Base-by-base conservation (phyloP, 176 grass and related monocot genomes). In the Guadua angustifolia region DNA sequence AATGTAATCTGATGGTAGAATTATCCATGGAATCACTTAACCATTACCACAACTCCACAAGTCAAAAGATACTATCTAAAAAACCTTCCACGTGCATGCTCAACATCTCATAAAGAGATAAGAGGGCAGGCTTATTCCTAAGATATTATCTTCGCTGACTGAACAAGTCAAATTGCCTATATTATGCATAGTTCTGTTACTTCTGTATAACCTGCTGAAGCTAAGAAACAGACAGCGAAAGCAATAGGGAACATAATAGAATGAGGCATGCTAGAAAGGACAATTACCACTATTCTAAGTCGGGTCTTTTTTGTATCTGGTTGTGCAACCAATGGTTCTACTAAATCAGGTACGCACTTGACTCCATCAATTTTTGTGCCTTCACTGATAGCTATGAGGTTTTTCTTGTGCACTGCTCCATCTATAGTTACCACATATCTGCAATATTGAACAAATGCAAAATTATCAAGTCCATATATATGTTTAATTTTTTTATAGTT, bases 361-460 rank as follows among this genome's bases (percentile, higher is more conserved):
- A 95, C 60, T 3, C 93, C 89, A 71, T 98, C 96, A 75, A 95
- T 91, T 90, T 78, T 63, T 47, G 93, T 91, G 71, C 93, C 93
- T 82, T 94, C 89, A 24, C 96, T 95, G 74, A 98, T 85, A 83
- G 91, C 80, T 85, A 90, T 79, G 8, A 98, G 89, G 83, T 95
- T 85, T 78, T 90, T 90, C 80, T 87, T 94, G 89, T 93, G 75
- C 56, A 95, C 83, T 15, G 71, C 71, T 79, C 89, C 96, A 87
- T 92, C 73, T 83, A 95, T 87, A 45, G 91, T 92, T 83, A 87
- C 93, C 47, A 98, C 89, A 90, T 98, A 98, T 88, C 96, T 98
- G 90, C 79, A 89, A 77, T 13, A 79, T 60, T 4, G 4, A 67
- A 91, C 22, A 79, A 83, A 57, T n/a, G 66, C 10, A 84, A 67